Evolutionary conservation across 148 eudicot genomes (phyloP), one percentile per base, ranked within the genome.

Genomic region (Rhododendron williamsianum): DNA sequence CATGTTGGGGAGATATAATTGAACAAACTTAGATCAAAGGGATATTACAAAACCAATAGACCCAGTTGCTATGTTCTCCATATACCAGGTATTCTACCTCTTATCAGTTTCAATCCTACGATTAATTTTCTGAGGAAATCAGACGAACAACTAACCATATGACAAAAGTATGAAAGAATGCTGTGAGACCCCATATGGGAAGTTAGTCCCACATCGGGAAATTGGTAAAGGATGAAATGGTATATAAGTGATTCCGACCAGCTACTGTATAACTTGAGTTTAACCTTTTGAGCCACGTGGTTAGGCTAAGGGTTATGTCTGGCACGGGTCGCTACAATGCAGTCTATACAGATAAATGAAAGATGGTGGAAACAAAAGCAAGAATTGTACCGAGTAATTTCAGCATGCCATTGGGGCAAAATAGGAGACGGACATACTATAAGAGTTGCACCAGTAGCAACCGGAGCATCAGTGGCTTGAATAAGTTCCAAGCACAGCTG

Each of bases 401-500:
- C 99, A 85, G 95, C 91, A 91, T 94, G 95, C 99, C 99, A 97
- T 89, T 97, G 99, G 80, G 93, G 91, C 90, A 97, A 84, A 88
- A 97, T 97, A 76, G 98, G 94, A 83, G 99, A 90, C 60, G 99
- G 99, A 87, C 99, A 97, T 54, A 97, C 94, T 41, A 97, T 93
- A 86, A 97, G 98, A 84, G 99, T 95, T 33, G 98, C 98, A 86
- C 94, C 95, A 88, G 98, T 88, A 81, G 92, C 91, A 88, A 97
- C 86, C 36, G 98, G 98, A 48, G 98, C 90, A 80, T 90, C 90
- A 41, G 94, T 93, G 49, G 92, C 96, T 91, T 92, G 91, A 78
- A 92, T 91, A 87, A 97, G 87, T 86, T 92, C 95, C 41, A 88
- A 91, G 90, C 99, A 97, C 63, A 94, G 87, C 82, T 86, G 91